phyloP scores from a whole-genome alignment of 2,329 filamentous ascomycete species.

The Rhynchosporium graminicola region DNA sequence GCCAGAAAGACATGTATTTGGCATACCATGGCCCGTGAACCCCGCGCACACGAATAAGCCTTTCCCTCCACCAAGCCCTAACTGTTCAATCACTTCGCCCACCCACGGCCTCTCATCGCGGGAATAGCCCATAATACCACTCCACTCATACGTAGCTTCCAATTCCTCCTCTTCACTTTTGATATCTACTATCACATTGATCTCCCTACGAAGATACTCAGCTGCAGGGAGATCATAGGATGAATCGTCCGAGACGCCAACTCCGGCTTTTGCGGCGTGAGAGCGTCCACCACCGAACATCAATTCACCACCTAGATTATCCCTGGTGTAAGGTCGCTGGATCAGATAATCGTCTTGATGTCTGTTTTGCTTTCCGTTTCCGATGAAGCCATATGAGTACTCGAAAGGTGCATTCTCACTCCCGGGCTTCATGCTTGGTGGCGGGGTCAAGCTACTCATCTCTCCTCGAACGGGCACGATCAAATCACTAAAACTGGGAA shows the following conservation, averaged over 20 bases:
- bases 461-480: constrained; percentile 79
- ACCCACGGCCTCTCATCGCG: constrained; percentile 71
- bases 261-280: constrained; percentile 51
- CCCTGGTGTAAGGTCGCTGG: constrained; percentile 58
- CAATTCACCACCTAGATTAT: constrained; percentile 50
- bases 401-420: constrained; percentile 25
- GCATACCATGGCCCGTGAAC: constrained; percentile 78
- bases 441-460: constrained; percentile 66
- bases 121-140: constrained; percentile 77
- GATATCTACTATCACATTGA: constrained; percentile 36
- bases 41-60: constrained; percentile 66
- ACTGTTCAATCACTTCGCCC: constrained; percentile 58
- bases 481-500: constrained; percentile 67
- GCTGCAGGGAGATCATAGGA: constrained; percentile 51
- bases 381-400: constrained; percentile 59
- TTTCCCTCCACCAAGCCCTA: constrained; percentile 53
- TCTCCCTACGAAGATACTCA: constrained; percentile 35
- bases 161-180: constrained; percentile 46
- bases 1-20: constrained; percentile 67
- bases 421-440: constrained; percentile 40
- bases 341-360: constrained; percentile 71
- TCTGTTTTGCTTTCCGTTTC: constrained; percentile 45
- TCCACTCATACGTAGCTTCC: constrained; percentile 60
- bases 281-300: constrained; percentile 72
- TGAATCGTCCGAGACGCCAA: constrained; percentile 62